Evolutionary conservation across 768 basidiomycete genomes (phyloP).

Genomic region (Cyclocybe cylindracea): DNA sequence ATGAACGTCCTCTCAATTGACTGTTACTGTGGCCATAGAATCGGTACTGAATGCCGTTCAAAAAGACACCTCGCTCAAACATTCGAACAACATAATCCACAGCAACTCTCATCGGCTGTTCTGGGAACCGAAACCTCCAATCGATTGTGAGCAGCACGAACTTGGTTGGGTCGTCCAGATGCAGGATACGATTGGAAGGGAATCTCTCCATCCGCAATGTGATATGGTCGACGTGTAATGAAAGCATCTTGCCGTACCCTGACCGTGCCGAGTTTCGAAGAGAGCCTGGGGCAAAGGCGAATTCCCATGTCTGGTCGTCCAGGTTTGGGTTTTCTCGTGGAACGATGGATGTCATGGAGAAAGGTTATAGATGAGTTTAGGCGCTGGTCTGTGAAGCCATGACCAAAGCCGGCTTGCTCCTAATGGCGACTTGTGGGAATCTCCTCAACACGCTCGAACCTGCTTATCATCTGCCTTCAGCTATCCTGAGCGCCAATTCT

Average conservation of each 20-base stretch:
- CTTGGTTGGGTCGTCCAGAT: constrained; percentile 54
- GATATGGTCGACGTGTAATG: constrained; percentile 50
- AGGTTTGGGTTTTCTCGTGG: constrained; percentile 41
- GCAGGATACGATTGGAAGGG: constrained; percentile 60
- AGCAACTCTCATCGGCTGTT: constrained; percentile 45
- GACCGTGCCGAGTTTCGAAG: no score
- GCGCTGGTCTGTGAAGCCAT: constrained; percentile 17
- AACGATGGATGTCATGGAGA: constrained; percentile 35
- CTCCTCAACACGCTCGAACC: background rate
- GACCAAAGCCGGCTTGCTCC: background rate
- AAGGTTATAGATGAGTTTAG: constrained; percentile 10
- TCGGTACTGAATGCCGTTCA: constrained; percentile 62
- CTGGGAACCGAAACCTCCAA: constrained; percentile 53
- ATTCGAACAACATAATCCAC: constrained; percentile 59
- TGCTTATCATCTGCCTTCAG: background rate
- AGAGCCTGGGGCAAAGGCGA: constrained; percentile 33
- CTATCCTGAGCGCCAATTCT: background rate
- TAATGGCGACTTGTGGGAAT: background rate
- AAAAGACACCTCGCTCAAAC: constrained; percentile 53
- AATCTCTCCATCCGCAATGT: constrained; percentile 49
- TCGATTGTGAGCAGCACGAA: constrained; percentile 58
- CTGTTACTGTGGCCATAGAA: constrained; percentile 76
- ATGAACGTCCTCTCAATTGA: constrained; percentile 63
- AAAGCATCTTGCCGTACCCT: constrained; percentile 47
- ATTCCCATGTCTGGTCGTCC: constrained; percentile 57